These are phyloP conservation scores for Mortierella sp. DNA, from an alignment of 371 early-diverging fungal species.

Conservation along the genomic window DNA sequence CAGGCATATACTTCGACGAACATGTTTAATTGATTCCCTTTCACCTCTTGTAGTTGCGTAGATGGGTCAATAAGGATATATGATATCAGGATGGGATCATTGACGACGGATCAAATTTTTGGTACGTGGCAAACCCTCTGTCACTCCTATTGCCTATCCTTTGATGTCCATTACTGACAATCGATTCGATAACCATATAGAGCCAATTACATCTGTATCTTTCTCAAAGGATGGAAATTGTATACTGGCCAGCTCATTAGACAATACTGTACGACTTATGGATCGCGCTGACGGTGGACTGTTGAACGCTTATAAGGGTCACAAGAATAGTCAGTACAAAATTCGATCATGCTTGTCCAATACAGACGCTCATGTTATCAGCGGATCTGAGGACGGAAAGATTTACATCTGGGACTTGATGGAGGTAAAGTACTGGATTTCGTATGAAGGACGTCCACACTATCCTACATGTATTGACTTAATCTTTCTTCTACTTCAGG, in stretches of 20 bases:
- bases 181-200: slow-evolving; percentile 49
- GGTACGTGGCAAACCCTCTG: slow-evolving; percentile 54
- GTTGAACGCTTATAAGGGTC: slow-evolving; percentile 85
- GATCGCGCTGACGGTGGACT: slow-evolving; percentile 84
- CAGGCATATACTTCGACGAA: not conserved
- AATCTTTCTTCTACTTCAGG: slow-evolving; percentile 35
- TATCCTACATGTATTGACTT: not conserved
- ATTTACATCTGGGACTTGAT: slow-evolving; percentile 89
- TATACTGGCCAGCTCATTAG: slow-evolving; percentile 80
- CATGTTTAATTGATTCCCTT: not conserved
- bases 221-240: slow-evolving; percentile 84
- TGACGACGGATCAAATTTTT: slow-evolving; percentile 80
- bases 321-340: slow-evolving; percentile 82
- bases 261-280: slow-evolving; percentile 83
- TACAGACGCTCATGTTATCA: slow-evolving; percentile 82
- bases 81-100: slow-evolving; percentile 84
- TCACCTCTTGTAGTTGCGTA: slow-evolving; percentile 67
- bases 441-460: not conserved
- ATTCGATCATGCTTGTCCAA: slow-evolving; percentile 76
- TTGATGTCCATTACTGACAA: not conserved
- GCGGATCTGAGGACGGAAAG: slow-evolving; percentile 93
- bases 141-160: not conserved
- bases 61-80: slow-evolving; percentile 88
- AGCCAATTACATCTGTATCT: slow-evolving; percentile 83
- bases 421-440: slow-evolving; percentile 61